Evolutionary conservation across 2,329 filamentous ascomycete species (phyloP), one percentile per base, ranked within the genome.

Genomic region (Penicillium italicum): DNA sequence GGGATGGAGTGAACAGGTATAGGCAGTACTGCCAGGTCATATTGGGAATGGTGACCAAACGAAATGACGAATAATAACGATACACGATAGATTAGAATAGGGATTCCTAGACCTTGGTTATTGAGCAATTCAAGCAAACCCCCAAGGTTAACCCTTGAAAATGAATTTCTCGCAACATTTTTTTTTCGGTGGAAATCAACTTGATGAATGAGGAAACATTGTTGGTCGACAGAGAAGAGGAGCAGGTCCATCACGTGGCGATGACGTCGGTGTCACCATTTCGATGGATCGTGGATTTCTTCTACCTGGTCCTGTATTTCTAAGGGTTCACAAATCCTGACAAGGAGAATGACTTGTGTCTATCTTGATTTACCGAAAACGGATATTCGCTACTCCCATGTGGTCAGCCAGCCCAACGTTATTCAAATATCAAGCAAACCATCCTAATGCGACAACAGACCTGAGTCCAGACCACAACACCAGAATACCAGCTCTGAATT

Each of bases 1-100:
- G 77, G 71, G 69, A 33, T 76, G 74, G 74, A 72, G 68, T 50
- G 70, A 74, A 64, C 70, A 66, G 58, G 55, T 72, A 56, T 73
- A 62, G 46, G 31, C 28, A 26, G 36, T 26, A 31, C 38, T 31
- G 36, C 14, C 26, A 36, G 14, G 36, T 38, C 33, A 30, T 30
- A 38, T 22, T 45, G 47, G 45, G 42, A 44, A 41, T 24, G 38
- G 28, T 33, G 43, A 53, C 45, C 53, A 34, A 26, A 71, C 59
- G 67, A 69, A 41, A 61, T 66, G 63, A 73, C 62, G 70, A 72
- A 62, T 62, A 60, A 56, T 63, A 59, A 65, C 50, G 60, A 62
- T 66, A 65, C 54, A 72, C 58, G 62, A 66, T 64, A 66, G 52
- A 67, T 34, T 34, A 62, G 64, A 55, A 58, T 68, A 48, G 46